A percentile compares a stretch with the other conserved stretches of the same genome.
phyloP scores from a whole-genome alignment of 179 eudicot species.

The Actinidia polygama region DNA sequence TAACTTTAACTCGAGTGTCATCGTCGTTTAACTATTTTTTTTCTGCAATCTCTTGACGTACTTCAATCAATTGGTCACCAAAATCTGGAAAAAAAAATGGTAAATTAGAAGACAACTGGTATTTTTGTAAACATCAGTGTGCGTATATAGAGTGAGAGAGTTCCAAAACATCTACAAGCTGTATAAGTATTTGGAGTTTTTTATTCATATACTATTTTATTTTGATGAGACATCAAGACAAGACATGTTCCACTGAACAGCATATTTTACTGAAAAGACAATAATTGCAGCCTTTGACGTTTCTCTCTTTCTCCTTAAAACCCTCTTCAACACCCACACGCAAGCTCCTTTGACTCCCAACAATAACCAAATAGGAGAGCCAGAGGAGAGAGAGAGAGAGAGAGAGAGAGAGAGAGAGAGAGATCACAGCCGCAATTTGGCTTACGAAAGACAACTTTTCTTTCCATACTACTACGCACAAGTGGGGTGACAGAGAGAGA shows the following conservation, averaged over 20 bases:
- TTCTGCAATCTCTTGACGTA: too few relatives aligned
- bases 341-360: slow-evolving; percentile 43
- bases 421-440: slow-evolving; percentile 32
- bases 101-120: too few relatives aligned
- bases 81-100: too few relatives aligned
- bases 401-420: slow-evolving; percentile 6
- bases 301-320: slow-evolving; percentile 38
- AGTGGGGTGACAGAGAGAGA: slow-evolving; percentile 23
- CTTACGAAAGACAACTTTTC: slow-evolving; percentile 23
- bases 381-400: not conserved
- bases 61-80: too few relatives aligned
- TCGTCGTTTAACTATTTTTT: too few relatives aligned
- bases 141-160: not conserved
- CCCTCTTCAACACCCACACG: slow-evolving; percentile 58
- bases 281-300: slow-evolving; percentile 65
- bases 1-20: too few relatives aligned
- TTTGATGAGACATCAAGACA: not conserved
- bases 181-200: too few relatives aligned
- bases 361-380: slow-evolving; percentile 14
- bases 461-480: slow-evolving; percentile 17
- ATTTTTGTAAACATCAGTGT: too few relatives aligned
- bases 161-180: not conserved
- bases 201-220: too few relatives aligned
- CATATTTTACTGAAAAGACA: slow-evolving; percentile 39
- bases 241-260: slow-evolving; percentile 29